Evolutionary conservation across 345 rosid species (phyloP).

Genomic region (Laguncularia racemosa): DNA sequence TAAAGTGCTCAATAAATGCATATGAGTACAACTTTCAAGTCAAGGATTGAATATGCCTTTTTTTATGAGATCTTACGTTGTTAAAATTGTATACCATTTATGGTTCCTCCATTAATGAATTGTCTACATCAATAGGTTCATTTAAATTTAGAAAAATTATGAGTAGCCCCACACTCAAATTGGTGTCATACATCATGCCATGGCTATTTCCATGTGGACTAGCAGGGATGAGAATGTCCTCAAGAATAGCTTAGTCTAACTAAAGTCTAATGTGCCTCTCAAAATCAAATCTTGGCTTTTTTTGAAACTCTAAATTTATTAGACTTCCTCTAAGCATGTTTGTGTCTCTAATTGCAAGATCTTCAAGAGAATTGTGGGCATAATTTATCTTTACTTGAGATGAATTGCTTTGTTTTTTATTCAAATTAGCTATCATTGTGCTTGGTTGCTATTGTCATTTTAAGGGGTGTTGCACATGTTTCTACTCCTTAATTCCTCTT

Average conservation of each 20-base stretch:
- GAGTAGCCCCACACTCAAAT: slow-evolving; percentile 72
- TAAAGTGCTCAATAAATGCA: too few species aligned
- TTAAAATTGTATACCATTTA: slow-evolving; percentile 81
- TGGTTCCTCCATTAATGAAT: slow-evolving; percentile 51
- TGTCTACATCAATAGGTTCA: slow-evolving; percentile 53
- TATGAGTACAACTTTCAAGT: too few species aligned
- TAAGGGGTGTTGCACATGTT: too few species aligned
- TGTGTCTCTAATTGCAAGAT: slow-evolving; percentile 46
- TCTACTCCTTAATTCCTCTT: too few species aligned
- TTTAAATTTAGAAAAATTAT: slow-evolving; percentile 73
- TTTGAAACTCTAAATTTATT: slow-evolving; percentile 52
- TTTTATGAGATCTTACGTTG: slow-evolving; percentile 78
- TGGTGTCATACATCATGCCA: slow-evolving; percentile 59
- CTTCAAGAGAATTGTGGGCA: slow-evolving; percentile 73
- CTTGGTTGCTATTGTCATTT: too few species aligned
- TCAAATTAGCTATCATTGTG: too few species aligned
- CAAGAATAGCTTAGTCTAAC: slow-evolving; percentile 87
- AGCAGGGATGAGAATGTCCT: slow-evolving; percentile 71
- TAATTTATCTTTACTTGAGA: too few species aligned
- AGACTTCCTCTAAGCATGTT: slow-evolving; percentile 48
- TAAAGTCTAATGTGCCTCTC: slow-evolving; percentile 90
- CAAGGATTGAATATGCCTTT: too few species aligned
- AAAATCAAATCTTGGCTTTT: slow-evolving; percentile 71
- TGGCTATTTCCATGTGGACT: slow-evolving; percentile 48
- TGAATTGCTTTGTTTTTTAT: too few species aligned